phyloP scores from a whole-genome alignment of 495 filamentous ascomycete species.

The Hypomontagnella submonticulosa region DNA sequence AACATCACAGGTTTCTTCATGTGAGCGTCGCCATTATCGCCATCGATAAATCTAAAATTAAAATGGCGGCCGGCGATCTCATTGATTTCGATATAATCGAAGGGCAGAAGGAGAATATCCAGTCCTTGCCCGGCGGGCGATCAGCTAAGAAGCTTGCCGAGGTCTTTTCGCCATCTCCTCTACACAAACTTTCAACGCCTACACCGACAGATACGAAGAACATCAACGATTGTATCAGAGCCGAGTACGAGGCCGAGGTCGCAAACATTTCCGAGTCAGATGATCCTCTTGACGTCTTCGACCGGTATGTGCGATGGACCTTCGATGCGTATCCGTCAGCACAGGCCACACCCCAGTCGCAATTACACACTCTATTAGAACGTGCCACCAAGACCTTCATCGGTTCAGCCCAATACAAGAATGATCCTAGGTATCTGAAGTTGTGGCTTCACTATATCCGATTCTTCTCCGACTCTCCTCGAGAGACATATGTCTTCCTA shows the following conservation, averaged over 20 bases:
- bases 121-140: conserved; percentile 88
- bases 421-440: conserved; percentile 91
- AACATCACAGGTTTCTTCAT: conserved; percentile 24
- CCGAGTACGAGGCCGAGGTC: conserved; percentile 88
- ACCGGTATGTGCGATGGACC: conserved; percentile 97
- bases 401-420: conserved; percentile 85
- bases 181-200: conserved; percentile 66
- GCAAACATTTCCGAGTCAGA: conserved; percentile 82
- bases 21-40: conserved; percentile 23
- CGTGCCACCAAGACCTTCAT: conserved; percentile 91
- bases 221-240: conserved; percentile 78
- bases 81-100: conserved; percentile 98
- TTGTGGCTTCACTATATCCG: conserved; percentile 94
- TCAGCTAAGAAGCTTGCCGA: conserved; percentile 90
- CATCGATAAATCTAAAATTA: conserved; percentile 33
- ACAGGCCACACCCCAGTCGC: conserved; percentile 88
- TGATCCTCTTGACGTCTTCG: conserved; percentile 94
- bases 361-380: conserved; percentile 88
- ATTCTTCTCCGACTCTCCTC: conserved; percentile 89
- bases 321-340: conserved; percentile 94
- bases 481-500: conserved; percentile 91
- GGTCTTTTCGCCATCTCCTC: conserved; percentile 75
- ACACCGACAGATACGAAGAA: conserved; percentile 76
- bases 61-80: conserved; percentile 62
- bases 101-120: conserved; percentile 96